These are phyloP conservation scores for Dendryphion nanum DNA, from an alignment of 2,329 filamentous ascomycete species.

Conservation along the genomic window DNA sequence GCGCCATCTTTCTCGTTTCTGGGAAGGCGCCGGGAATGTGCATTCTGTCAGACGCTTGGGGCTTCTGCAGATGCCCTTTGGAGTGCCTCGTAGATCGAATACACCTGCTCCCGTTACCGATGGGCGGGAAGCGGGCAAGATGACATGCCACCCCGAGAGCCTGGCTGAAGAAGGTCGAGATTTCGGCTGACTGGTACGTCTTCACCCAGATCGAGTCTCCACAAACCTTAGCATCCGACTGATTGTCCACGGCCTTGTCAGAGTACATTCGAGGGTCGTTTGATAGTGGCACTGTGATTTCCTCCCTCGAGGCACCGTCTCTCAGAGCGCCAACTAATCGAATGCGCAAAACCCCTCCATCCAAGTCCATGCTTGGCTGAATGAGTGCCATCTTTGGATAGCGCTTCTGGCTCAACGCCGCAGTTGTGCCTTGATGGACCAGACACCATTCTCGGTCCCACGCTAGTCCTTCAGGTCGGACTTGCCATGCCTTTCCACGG, in stretches of 20 bases:
- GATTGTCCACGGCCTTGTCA: constrained; percentile 36
- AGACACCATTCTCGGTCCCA: constrained; percentile 99
- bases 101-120: constrained; percentile 49
- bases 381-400: constrained; percentile 87
- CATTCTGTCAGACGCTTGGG: constrained; percentile 21
- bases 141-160: constrained; percentile 77
- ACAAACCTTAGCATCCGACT: constrained; percentile 68
- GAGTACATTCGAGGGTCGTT: constrained; percentile 62
- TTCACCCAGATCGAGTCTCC: constrained; percentile 73
- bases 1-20: constrained; percentile 37
- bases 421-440: constrained; percentile 79
- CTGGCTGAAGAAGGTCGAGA: constrained; percentile 75
- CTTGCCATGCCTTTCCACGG: constrained; percentile 64
- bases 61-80: constrained; percentile 66
- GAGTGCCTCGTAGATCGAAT: constrained; percentile 64
- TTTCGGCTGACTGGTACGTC: constrained; percentile 63
- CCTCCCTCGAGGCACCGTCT: constrained; percentile 30
- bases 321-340: constrained; percentile 45
- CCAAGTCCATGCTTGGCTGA: constrained; percentile 70
- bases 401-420: constrained; percentile 83
- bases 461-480: constrained; percentile 76
- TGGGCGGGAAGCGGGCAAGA: constrained; percentile 76
- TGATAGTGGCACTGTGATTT: constrained; percentile 59
- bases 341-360: constrained; percentile 64
- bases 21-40: constrained; percentile 57